phyloP scores from a whole-genome alignment of 2,329 filamentous ascomycete species.

The Xylariaceae sp. region DNA sequence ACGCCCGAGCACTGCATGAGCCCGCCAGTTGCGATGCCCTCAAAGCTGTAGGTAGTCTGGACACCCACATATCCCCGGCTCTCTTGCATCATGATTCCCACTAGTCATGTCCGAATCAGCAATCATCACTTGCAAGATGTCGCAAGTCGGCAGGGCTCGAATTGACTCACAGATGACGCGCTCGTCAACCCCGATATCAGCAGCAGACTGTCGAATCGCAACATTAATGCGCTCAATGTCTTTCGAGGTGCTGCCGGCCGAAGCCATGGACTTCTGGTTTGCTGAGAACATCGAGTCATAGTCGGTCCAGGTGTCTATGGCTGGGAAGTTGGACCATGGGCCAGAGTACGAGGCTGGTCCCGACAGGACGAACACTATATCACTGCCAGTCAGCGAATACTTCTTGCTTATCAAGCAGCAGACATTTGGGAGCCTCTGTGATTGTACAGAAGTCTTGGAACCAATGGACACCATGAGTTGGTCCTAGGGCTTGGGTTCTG shows the following conservation, averaged over 20 bases:
- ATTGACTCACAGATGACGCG: constrained; percentile 1
- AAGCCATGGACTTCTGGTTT: constrained; percentile 29
- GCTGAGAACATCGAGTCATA: constrained; percentile 31
- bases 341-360: constrained; percentile 9
- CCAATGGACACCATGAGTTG: too few relatives aligned
- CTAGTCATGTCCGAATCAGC: constrained; percentile 20
- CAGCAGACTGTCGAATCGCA: constrained; percentile 25
- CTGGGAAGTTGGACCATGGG: constrained; percentile 28
- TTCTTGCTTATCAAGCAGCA: too few relatives aligned
- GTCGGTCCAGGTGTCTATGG: constrained; percentile 27
- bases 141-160: too few relatives aligned
- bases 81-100: constrained; percentile 39
- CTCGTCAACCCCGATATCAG: constrained; percentile 26
- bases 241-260: constrained; percentile 26
- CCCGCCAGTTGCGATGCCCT: constrained; percentile 31
- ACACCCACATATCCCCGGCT: constrained; percentile 35
- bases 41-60: constrained; percentile 28
- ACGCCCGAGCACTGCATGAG: constrained; percentile 35
- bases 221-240: constrained; percentile 31
- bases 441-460: too few relatives aligned
- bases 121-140: not conserved
- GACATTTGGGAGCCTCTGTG: too few relatives aligned
- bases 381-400: too few relatives aligned
- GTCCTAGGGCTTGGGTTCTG: too few relatives aligned
- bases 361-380: too few relatives aligned